A percentile compares a stretch with the other conserved stretches of the same genome.
These are phyloP conservation scores for Pyrus betulifolia DNA, from an alignment of 306 rosid species.

Conservation along the genomic window DNA sequence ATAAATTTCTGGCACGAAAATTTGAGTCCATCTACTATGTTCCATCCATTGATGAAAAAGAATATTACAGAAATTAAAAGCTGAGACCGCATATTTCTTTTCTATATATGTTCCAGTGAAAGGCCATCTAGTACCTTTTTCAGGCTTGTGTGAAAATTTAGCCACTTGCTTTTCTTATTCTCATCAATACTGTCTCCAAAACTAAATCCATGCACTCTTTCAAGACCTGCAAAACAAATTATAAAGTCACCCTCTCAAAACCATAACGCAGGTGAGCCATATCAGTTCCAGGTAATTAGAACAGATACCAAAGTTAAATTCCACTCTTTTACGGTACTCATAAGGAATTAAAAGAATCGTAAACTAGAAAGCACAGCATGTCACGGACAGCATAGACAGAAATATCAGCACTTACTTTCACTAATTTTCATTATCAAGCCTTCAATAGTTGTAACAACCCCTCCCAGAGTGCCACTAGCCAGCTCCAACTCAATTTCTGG, in stretches of 20 bases:
- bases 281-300: not conserved
- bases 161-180: slow-evolving; percentile 62
- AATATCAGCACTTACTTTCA: slow-evolving; percentile 43
- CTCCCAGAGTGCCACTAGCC: slow-evolving; percentile 58
- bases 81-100: not conserved
- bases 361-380: not conserved
- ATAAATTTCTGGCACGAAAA: not conserved
- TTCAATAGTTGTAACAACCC: slow-evolving; percentile 72
- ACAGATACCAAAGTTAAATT: not conserved
- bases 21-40: not conserved
- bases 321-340: not conserved
- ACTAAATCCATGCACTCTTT: slow-evolving; percentile 83
- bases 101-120: not conserved
- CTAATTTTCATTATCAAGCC: slow-evolving; percentile 56
- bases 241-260: not conserved
- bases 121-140: slow-evolving; percentile 46
- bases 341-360: not conserved
- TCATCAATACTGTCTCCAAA: slow-evolving; percentile 90
- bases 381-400: not conserved
- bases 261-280: not conserved
- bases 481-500: slow-evolving; percentile 87
- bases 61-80: not conserved
- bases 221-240: slow-evolving; percentile 56
- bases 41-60: not conserved
- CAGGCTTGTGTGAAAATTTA: slow-evolving; percentile 52